These are phyloP conservation scores for Pelargonium citronellum DNA, from an alignment of 441 rosid species.

Conservation along the genomic window DNA sequence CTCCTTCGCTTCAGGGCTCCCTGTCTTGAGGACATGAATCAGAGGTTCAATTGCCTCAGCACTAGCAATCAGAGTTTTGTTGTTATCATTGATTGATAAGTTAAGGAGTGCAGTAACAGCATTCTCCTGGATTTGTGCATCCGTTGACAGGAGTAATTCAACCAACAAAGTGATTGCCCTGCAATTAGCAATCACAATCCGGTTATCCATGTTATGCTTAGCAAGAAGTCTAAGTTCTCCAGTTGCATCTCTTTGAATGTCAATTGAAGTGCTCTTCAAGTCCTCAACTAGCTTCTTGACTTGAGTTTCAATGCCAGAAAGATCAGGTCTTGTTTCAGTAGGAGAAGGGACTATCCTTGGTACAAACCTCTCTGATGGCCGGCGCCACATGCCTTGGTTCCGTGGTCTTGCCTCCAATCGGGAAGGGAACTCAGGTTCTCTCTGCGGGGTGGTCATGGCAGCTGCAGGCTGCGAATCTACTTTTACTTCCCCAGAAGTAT, in stretches of 20 bases:
- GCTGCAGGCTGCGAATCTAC: constrained; percentile 37
- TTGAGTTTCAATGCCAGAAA: constrained; percentile 60
- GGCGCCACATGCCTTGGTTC: constrained; percentile 57
- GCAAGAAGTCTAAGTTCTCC: constrained; percentile 58
- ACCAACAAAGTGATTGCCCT: constrained; percentile 60
- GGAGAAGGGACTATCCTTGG: constrained; percentile 64
- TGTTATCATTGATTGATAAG: constrained; percentile 73
- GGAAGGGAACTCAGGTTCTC: constrained; percentile 52
- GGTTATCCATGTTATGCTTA: constrained; percentile 66
- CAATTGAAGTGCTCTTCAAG: constrained; percentile 48
- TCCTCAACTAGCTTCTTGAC: constrained; percentile 63
- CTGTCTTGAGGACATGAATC: constrained; percentile 67
- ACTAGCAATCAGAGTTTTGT: constrained; percentile 59
- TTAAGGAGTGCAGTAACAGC: constrained; percentile 89
- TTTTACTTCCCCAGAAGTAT: constrained; percentile 67
- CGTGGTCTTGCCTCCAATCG: constrained; percentile 52
- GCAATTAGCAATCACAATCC: constrained; percentile 65
- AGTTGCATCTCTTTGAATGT: constrained; percentile 55
- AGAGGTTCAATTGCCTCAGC: constrained; percentile 72
- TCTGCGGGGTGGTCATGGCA: constrained; percentile 32
- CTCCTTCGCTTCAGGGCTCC: constrained; percentile 73
- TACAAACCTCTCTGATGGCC: constrained; percentile 60
- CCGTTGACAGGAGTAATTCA: constrained; percentile 49
- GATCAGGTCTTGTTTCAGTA: constrained; percentile 59
- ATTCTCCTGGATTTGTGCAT: constrained; percentile 54